Evolutionary conservation across 257 asterid genomes (phyloP).

Genomic region (Solanum appendiculatum): DNA sequence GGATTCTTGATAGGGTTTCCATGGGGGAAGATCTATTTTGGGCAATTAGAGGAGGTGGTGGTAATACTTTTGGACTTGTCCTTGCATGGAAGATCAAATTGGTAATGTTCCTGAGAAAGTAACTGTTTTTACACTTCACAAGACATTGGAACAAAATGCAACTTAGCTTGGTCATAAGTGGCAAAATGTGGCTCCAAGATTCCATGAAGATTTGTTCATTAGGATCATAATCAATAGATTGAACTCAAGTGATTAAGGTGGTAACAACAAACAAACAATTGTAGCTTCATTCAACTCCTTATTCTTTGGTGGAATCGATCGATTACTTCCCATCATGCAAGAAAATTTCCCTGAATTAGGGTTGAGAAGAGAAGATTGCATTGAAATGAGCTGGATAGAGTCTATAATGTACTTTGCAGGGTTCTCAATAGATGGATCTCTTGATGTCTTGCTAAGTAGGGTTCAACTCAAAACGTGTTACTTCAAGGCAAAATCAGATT

Average conservation of each 20-base stretch:
- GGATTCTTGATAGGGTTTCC: not conserved
- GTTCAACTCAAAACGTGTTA: not conserved
- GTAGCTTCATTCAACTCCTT: not conserved
- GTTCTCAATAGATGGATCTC: not conserved
- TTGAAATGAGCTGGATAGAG: not conserved
- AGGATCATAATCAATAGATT: not conserved
- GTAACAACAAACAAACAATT: not conserved
- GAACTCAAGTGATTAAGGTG: not conserved
- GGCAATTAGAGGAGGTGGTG: slow-evolving; percentile 6
- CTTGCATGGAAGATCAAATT: not conserved
- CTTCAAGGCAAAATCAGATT: slow-evolving; percentile 6
- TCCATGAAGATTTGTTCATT: not conserved
- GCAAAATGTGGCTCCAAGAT: not conserved
- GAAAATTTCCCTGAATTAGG: not conserved
- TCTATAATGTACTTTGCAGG: not conserved
- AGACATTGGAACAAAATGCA: not conserved
- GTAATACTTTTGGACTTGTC: not conserved
- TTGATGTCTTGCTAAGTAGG: not conserved
- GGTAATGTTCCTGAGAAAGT: not conserved
- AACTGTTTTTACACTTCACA: not conserved
- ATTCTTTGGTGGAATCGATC: not conserved
- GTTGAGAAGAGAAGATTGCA: not conserved
- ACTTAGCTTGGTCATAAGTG: not conserved
- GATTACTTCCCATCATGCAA: not conserved
- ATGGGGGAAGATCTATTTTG: slow-evolving; percentile 4